phyloP scores from a whole-genome alignment of 2,329 filamentous ascomycete species.

The Phyllosticta citribraziliensis region DNA sequence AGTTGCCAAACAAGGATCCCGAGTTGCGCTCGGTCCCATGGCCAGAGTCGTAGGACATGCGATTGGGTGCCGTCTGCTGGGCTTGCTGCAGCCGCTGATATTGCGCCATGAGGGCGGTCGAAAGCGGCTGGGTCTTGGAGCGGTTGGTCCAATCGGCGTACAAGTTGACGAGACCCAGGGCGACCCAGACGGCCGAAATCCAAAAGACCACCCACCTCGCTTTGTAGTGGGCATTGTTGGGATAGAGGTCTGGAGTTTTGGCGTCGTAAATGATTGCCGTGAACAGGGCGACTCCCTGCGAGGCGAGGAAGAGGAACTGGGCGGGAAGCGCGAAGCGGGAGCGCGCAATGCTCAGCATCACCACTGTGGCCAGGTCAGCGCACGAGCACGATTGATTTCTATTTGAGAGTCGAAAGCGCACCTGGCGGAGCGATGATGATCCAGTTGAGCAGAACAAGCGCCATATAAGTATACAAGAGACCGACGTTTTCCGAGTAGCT shows the following conservation, averaged over 20 bases:
- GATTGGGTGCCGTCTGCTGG: constrained; percentile 13
- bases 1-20: constrained; percentile 56
- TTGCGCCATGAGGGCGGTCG: constrained; percentile 26
- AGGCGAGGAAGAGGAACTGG: constrained; percentile 48
- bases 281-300: constrained; percentile 33
- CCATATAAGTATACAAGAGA: constrained; percentile 60
- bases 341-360: constrained; percentile 75
- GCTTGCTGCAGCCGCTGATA: constrained; percentile 29
- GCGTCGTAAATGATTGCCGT: constrained; percentile 54
- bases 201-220: constrained; percentile 76
- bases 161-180: constrained; percentile 56
- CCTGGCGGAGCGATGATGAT: constrained; percentile 62
- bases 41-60: constrained; percentile 36
- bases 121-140: constrained; percentile 19
- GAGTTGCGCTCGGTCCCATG: constrained; percentile 65
- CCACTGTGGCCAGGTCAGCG: constrained; percentile 41
- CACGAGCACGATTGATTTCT: background rate
- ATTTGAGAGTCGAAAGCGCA: constrained; percentile 33
- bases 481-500: constrained; percentile 42
- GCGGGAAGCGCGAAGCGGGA: constrained; percentile 62
- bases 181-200: constrained; percentile 58
- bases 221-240: constrained; percentile 79
- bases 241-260: constrained; percentile 76
- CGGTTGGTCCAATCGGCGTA: constrained; percentile 42
- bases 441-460: constrained; percentile 62